Base-by-base conservation (phyloP, 176 grass and related monocot genomes). In the Aegilops longissima region DNA sequence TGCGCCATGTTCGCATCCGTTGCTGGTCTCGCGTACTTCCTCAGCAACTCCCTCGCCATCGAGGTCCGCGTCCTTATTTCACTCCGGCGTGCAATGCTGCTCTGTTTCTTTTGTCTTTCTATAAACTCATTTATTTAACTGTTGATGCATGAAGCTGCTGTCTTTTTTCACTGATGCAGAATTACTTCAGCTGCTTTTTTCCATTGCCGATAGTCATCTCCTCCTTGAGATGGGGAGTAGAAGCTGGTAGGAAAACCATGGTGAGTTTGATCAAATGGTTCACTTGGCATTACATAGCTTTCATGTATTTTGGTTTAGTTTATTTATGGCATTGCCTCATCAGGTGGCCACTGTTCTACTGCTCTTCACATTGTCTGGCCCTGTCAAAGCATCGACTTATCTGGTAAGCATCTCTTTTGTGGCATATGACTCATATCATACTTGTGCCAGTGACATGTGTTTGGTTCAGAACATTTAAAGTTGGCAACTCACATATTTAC, bases 1-100 rank as follows among this genome's bases (percentile, higher is more conserved):
- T 98, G 96, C 88, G 88, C 93, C 4, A 98, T 98, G 96, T 98
- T 98, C 77, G 96, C 96, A 1, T 89, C 93, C 31, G 86, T 98
- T n/a, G 80, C 88, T 6, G 93, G 93, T 6, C 93, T 94, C 24
- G 90, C 93, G 0, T 98, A 98, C 82, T 98, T 95, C 90, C 84
- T 95, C 78, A 94, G 92, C 90, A 98, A 96, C 54, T 95, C 92
- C 79, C 93, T 98, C 20, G 88, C 88, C 76, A 89, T 95, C 39
- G 92, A 95, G 78, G 96, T 94, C 38, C 74, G n/a, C 29, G 73
- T 24, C 59, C 76, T 47, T 84, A 40, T 23, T 5, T 11, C 73
- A 12, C 31, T 30, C 52, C 30, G 4, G 21, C 49, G 17, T 80
- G 24, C 33, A 29, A 16, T 34, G 44, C 10, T 27, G 49, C 34